These are phyloP conservation scores for Capillidium heterosporum DNA, from an alignment of 371 early-diverging fungal genomes.

Conservation along the genomic window DNA sequence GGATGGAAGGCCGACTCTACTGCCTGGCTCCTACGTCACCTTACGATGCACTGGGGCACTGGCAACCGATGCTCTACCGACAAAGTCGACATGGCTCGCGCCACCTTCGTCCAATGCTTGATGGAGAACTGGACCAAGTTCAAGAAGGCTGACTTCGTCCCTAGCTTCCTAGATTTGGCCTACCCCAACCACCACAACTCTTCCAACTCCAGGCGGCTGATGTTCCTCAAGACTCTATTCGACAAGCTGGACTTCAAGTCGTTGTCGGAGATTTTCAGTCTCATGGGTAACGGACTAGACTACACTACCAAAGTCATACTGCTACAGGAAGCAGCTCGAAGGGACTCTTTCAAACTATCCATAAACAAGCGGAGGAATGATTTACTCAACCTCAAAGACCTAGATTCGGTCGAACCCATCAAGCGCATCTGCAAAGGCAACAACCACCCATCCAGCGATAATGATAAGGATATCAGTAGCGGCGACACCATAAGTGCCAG, in stretches of 20 bases:
- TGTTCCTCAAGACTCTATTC: background rate
- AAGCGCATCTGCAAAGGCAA: no score
- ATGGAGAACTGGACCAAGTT: background rate
- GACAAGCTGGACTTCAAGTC: background rate
- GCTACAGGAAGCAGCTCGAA: conserved; percentile 3
- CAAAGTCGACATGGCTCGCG: conserved; percentile 1
- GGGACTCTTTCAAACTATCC: background rate
- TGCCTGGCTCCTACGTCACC: conserved; percentile 34
- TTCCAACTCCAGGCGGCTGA: background rate
- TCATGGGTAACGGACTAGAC: background rate
- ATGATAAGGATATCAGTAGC: no score
- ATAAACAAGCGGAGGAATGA: no score
- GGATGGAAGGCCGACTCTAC: conserved; percentile 47
- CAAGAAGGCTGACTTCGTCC: background rate
- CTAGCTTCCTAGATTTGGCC: background rate
- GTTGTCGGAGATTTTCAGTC: background rate
- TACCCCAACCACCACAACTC: background rate
- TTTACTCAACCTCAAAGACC: no score
- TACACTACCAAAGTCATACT: conserved; percentile 4
- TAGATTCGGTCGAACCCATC: no score
- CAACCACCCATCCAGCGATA: no score
- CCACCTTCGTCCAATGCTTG: conserved; percentile 3
- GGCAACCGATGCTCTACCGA: conserved; percentile 2
- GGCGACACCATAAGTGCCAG: no score
- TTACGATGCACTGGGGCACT: conserved; percentile 40